Base-by-base conservation (phyloP, 2,329 filamentous ascomycete genomes). In the Verticillium nonalfalfae region DNA sequence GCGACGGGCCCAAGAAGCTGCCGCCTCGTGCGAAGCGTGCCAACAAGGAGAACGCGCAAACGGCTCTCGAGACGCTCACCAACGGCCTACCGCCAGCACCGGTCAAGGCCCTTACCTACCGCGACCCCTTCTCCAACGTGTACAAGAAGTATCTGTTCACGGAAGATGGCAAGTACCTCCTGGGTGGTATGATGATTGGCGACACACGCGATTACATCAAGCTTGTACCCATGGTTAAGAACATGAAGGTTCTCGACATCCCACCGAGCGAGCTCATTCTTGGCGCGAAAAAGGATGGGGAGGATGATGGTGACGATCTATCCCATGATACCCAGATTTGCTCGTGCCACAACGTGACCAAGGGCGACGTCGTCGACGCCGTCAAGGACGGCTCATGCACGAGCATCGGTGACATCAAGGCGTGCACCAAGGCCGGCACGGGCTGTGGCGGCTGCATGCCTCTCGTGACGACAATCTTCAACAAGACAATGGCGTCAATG, bases 151-250 rank as follows among this genome's bases (percentile, higher is more conserved):
- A 95, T 73, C 78, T 97, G 11, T 97, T 97, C 70, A 96, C 93
- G 0, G 79, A 88, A 70, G 93, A 97, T 70, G 93, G 93, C 33
- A 96, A 96, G 72, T 94, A 94, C 69, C 79, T 97, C 1, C 84
- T 97, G 0, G 93, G 93, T n/a, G 93, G 93, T 4, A 97, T 97
- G 91, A 96, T 97, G 91, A 95, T 97, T 64, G 93, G 93, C 45
- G 93, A 97, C 69, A 96, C 91, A 0, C 89, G 85, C 65, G 93
- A 97, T 76, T 97, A 96, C 70, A 85, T 96, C 76, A 96, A 94
- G 73, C 78, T 97, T 26, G 90, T 96, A 1, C 90, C 91, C 1
- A 87, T 96, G 81, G 91, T 95, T 60, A 96, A 93, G 77, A 88
- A 85, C 66, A 90, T 92, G 71, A 96, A 93, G 72, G 79, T 82